Evolutionary conservation across 2,329 filamentous ascomycete genomes (phyloP).

Genomic region (Berkeleyomyces basicola): DNA sequence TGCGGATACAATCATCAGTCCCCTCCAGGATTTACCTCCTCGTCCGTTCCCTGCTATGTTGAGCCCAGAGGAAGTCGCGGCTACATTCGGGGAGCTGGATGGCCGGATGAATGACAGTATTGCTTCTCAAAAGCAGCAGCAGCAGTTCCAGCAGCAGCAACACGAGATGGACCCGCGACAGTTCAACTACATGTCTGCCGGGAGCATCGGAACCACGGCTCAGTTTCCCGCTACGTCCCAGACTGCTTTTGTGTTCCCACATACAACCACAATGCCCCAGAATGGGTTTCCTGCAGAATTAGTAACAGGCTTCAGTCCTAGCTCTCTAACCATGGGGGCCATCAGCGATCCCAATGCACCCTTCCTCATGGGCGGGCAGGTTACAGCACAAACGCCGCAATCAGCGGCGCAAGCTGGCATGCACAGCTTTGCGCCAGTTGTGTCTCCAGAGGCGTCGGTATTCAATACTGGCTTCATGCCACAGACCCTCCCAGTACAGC

Average conservation of each 20-base stretch:
- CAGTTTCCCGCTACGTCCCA: constrained; percentile 1
- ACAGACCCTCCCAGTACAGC: not conserved
- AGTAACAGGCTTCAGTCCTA: not conserved
- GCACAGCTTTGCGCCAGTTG: not conserved
- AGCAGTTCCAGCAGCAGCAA: not conserved
- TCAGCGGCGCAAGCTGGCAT: constrained; percentile 4
- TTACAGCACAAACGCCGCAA: not conserved
- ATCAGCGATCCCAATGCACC: not conserved
- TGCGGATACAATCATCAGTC: constrained; percentile 50
- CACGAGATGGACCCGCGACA: not conserved
- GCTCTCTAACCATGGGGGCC: not conserved
- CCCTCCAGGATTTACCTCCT: constrained; percentile 40
- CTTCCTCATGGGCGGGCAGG: not conserved
- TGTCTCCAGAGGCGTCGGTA: not conserved
- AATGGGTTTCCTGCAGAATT: not conserved
- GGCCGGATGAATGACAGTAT: not conserved
- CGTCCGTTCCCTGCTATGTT: constrained; percentile 18
- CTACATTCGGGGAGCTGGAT: constrained; percentile 12
- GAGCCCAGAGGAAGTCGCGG: constrained; percentile 1
- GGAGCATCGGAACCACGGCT: not conserved
- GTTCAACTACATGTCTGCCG: not conserved
- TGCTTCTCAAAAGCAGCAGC: not conserved
- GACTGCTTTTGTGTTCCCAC: not conserved
- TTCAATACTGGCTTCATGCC: not conserved
- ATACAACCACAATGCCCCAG: not conserved